These are phyloP conservation scores for Fusarium falciforme DNA, from an alignment of 2,329 filamentous ascomycete genomes.

Conservation along the genomic window DNA sequence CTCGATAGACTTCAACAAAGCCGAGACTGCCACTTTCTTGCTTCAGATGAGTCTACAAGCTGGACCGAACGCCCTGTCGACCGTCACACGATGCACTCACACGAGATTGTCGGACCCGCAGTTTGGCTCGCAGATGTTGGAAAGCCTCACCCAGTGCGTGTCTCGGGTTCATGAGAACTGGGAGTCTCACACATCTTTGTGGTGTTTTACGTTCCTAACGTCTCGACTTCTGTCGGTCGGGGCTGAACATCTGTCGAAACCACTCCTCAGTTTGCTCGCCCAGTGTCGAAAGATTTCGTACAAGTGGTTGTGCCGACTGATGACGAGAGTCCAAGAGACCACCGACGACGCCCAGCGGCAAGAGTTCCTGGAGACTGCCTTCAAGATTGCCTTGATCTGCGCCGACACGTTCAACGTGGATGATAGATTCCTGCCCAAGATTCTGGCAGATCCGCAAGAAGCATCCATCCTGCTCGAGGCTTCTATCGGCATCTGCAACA, in stretches of 20 bases:
- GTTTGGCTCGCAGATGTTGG: conserved; percentile 17
- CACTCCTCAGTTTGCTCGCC: background rate
- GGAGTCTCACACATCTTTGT: conserved; percentile 35
- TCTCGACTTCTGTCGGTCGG: conserved; percentile 27
- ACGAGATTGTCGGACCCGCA: background rate
- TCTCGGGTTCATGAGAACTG: conserved; percentile 33
- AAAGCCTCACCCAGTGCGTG: background rate
- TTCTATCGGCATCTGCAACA: conserved; percentile 21
- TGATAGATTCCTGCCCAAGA: background rate
- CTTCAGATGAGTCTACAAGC: conserved; percentile 39
- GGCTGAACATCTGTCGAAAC: accelerated
- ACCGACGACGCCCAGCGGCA: conserved; percentile 8
- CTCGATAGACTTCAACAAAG: conserved; percentile 38
- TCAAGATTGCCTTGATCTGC: conserved; percentile 23
- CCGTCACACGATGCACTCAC: conserved; percentile 6
- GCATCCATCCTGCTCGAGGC: conserved; percentile 27
- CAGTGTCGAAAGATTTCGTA: conserved; percentile 16
- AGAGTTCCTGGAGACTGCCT: conserved; percentile 8
- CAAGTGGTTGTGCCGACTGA: conserved; percentile 17
- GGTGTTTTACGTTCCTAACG: conserved; percentile 31
- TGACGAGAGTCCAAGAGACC: background rate
- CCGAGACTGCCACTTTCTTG: conserved; percentile 27
- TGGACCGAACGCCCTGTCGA: background rate
- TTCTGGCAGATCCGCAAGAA: conserved; percentile 8
- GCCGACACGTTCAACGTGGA: conserved; percentile 30